Percentiles rank a stretch among this genome's conserved stretches.
Evolutionary conservation across 2,329 filamentous ascomycete genomes (phyloP).

Genomic region (Exophiala alcalophila): DNA sequence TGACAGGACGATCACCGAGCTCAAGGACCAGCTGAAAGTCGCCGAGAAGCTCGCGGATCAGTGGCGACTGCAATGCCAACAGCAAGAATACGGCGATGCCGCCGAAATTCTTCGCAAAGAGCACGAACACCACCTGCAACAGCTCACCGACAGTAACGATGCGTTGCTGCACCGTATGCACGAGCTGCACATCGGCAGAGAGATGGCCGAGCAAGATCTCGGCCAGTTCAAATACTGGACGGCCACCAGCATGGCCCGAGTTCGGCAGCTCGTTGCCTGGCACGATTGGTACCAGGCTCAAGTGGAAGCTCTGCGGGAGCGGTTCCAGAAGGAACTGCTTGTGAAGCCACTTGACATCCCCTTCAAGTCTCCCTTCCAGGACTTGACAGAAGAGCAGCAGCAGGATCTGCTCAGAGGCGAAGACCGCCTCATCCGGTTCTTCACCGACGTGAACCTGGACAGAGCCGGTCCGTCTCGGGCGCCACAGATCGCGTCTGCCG

Average conservation of each 20-base stretch:
- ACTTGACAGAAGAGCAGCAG: conserved; percentile 1
- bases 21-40: neutral
- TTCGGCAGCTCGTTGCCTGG: conserved; percentile 4
- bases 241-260: neutral
- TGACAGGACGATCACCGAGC: neutral
- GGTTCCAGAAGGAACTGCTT: conserved; percentile 6
- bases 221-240: neutral
- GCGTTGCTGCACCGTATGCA: conserved; percentile 1
- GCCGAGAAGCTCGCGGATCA: neutral
- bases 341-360: conserved; percentile 8
- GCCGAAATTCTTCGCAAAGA: conserved; percentile 1
- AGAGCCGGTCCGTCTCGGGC: neutral
- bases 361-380: neutral
- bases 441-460: conserved; percentile 3
- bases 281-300: conserved; percentile 11
- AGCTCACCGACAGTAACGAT: neutral
- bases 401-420: neutral
- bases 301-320: conserved; percentile 2
- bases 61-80: conserved; percentile 4
- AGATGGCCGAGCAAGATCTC: neutral
- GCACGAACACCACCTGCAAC: neutral
- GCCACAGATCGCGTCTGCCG: neutral
- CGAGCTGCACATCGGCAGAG: neutral
- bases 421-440: neutral
- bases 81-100: conserved; percentile 6